Percentiles rank a stretch among this genome's conserved stretches.
These are phyloP conservation scores for Sonneratia alba DNA, from an alignment of 345 rosid species.

Conservation along the genomic window DNA sequence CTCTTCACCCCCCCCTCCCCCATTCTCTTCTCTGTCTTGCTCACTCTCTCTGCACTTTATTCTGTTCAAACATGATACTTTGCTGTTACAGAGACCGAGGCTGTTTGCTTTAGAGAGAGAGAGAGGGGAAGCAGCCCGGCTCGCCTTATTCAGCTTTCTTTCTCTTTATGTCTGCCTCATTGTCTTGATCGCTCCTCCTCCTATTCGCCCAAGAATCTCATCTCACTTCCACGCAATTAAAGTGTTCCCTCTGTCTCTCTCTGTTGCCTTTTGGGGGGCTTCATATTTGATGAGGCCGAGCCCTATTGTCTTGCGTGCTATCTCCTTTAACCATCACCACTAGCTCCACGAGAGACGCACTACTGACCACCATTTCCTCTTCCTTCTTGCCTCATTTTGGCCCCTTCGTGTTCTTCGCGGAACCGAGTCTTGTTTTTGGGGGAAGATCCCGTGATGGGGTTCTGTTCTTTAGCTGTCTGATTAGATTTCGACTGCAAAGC, in stretches of 20 bases:
- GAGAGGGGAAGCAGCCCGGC: slow-evolving; percentile 21
- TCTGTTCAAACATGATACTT: slow-evolving; percentile 65
- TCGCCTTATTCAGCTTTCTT: slow-evolving; percentile 20
- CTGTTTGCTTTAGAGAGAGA: slow-evolving; percentile 33
- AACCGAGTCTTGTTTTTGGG: slow-evolving; percentile 9
- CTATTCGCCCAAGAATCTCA: slow-evolving; percentile 57
- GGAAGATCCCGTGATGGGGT: not conserved
- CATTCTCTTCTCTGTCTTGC: slow-evolving; percentile 9
- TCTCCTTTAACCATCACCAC: not conserved
- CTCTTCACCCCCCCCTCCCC: not conserved
- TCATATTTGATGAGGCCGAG: slow-evolving; percentile 20
- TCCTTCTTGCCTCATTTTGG: slow-evolving; percentile 9
- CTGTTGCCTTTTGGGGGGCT: slow-evolving; percentile 11
- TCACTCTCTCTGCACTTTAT: slow-evolving; percentile 53
- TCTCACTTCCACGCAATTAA: slow-evolving; percentile 62
- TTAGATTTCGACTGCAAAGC: slow-evolving; percentile 14
- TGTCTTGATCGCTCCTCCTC: slow-evolving; percentile 37
- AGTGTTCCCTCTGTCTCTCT: slow-evolving; percentile 23
- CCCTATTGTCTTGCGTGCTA: slow-evolving; percentile 12
- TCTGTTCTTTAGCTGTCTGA: slow-evolving; percentile 4
- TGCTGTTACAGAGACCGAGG: slow-evolving; percentile 70
- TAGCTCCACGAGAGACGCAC: slow-evolving; percentile 16
- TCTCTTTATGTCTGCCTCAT: slow-evolving; percentile 43
- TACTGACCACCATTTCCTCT: slow-evolving; percentile 11
- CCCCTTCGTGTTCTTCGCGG: not conserved